Percentiles rank a stretch among this genome's conserved stretches.
phyloP scores from a whole-genome alignment of 2,329 filamentous ascomycete species.

The Chaetomium sp. region DNA sequence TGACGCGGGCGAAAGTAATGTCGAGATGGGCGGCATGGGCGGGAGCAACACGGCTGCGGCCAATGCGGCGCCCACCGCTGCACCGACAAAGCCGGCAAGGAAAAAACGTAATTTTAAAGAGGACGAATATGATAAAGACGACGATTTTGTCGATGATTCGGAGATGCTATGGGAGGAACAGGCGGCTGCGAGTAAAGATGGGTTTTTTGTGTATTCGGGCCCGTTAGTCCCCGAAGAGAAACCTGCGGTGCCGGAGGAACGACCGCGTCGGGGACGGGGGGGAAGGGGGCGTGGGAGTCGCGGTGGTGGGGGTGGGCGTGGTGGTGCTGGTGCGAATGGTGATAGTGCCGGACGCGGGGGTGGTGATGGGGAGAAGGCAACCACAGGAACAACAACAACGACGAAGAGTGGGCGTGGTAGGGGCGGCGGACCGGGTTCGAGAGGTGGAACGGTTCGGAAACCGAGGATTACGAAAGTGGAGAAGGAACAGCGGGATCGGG shows the following conservation, averaged over 20 bases:
- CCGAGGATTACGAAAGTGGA: constrained; percentile 82
- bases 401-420: constrained; percentile 11
- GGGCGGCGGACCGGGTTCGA: constrained; percentile 56
- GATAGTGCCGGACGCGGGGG: too few relatives aligned
- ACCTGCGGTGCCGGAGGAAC: constrained; percentile 55
- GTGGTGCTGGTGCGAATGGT: constrained; percentile 43
- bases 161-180: constrained; percentile 94
- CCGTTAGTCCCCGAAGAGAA: constrained; percentile 86
- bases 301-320: constrained; percentile 54
- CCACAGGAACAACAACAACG: too few relatives aligned
- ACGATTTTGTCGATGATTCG: constrained; percentile 86
- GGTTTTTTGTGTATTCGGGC: constrained; percentile 96
- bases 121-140: constrained; percentile 77
- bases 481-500: constrained; percentile 70
- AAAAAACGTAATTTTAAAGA: constrained; percentile 77
- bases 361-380: too few relatives aligned
- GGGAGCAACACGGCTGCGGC: constrained; percentile 37
- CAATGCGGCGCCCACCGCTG: constrained; percentile 30
- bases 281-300: constrained; percentile 39
- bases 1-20: constrained; percentile 71
- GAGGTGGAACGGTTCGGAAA: constrained; percentile 70
- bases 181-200: constrained; percentile 87
- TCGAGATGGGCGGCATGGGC: constrained; percentile 73
- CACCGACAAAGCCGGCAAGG: constrained; percentile 56
- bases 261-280: constrained; percentile 61